These are phyloP conservation scores for Globisporangium nodosum DNA, from an alignment of 352 stramenopile genomes.

Conservation along the genomic window DNA sequence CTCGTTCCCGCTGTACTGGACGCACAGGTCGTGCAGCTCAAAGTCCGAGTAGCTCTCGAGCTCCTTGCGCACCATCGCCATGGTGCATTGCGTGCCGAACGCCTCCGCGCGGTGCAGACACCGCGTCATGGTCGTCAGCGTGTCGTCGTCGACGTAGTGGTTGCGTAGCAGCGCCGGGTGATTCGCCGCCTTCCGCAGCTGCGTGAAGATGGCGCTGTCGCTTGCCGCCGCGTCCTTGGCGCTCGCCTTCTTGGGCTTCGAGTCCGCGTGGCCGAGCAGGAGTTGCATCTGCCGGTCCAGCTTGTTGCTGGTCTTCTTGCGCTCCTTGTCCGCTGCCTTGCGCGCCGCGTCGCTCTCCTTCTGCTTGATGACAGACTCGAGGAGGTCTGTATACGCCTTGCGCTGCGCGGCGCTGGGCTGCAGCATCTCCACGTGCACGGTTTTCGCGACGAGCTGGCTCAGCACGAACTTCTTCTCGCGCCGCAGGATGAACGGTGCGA, in stretches of 20 bases:
- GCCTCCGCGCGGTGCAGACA: constrained; percentile 76
- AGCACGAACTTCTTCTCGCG: constrained; percentile 96
- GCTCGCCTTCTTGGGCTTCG: constrained; percentile 6
- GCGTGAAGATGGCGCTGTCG: constrained; percentile 88
- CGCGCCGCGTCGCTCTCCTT: constrained; percentile 38
- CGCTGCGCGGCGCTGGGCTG: constrained; percentile 68
- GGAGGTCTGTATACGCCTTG: constrained; percentile 82
- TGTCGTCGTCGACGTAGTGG: constrained; percentile 64
- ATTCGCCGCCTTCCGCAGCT: constrained; percentile 96
- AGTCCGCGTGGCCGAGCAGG: constrained; percentile 23
- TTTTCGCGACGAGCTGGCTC: constrained; percentile 88
- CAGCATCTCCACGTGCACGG: constrained; percentile 76
- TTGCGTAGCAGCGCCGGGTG: constrained; percentile 93
- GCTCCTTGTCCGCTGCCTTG: constrained; percentile 48
- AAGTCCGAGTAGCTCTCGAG: constrained; percentile 94
- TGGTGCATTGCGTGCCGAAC: constrained; percentile 80
- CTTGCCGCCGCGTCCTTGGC: constrained; percentile 12
- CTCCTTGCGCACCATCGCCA: constrained; percentile 88
- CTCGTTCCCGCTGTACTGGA: constrained; percentile 80
- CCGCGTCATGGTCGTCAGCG: constrained; percentile 76
- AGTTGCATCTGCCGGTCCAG: constrained; percentile 36
- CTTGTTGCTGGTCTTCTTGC: constrained; percentile 50
- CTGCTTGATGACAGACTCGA: constrained; percentile 62
- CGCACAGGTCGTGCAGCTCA: constrained; percentile 92
- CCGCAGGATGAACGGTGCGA: constrained; percentile 97